phyloP scores from a whole-genome alignment of 208 protist genomes.

The Acanthamoeba royreba region DNA sequence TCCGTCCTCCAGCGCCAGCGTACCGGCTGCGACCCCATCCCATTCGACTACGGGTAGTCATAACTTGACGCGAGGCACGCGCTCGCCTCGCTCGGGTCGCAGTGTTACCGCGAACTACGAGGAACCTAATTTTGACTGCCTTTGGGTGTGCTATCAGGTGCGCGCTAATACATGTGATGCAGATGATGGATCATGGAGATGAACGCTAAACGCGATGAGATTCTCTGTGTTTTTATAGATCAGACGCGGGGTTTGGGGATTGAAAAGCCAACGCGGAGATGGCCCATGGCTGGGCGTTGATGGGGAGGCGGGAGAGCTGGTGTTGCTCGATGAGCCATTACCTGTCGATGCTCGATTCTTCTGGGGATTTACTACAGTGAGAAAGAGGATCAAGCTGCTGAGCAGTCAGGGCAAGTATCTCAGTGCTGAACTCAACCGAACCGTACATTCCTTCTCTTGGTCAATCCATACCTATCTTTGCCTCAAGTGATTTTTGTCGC shows the following conservation, averaged over 20 bases:
- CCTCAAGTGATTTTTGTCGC: background rate
- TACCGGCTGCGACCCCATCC: background rate
- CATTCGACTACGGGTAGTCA: background rate
- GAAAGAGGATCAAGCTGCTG: background rate
- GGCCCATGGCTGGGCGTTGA: background rate
- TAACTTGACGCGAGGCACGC: background rate
- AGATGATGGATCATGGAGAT: too few species aligned
- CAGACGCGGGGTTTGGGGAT: background rate
- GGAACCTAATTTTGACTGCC: background rate
- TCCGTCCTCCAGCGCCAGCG: background rate
- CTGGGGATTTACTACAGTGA: background rate
- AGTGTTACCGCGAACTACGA: background rate
- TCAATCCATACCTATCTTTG: background rate
- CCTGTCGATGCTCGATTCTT: background rate
- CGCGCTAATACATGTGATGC: too few species aligned
- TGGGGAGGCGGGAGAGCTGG: background rate
- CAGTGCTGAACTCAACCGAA: background rate
- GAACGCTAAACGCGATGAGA: too few species aligned
- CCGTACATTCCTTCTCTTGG: background rate
- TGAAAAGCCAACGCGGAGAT: background rate
- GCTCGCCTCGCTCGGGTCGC: background rate
- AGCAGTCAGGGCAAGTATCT: background rate
- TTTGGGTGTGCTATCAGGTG: background rate
- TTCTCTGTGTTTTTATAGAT: too few species aligned
- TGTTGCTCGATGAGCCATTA: background rate